Percentiles rank a stretch among this genome's conserved stretches.
Evolutionary conservation across 306 rosid genomes (phyloP).

Genomic region (Prunus salicina): DNA sequence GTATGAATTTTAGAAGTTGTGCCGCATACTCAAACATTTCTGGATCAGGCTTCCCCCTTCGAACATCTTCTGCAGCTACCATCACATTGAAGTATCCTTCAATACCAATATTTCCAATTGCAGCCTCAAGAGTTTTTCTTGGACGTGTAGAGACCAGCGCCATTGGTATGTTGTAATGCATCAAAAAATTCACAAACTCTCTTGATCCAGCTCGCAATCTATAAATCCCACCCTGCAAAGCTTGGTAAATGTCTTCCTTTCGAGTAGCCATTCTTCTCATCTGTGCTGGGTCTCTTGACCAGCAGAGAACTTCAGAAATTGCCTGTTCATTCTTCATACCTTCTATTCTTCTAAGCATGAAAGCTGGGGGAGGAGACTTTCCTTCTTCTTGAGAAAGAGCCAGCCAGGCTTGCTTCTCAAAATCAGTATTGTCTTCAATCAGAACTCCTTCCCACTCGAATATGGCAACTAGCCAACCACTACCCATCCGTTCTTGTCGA

Average conservation of each 20-base stretch:
- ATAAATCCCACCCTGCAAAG: slow-evolving; percentile 85
- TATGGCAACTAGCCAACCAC: slow-evolving; percentile 94
- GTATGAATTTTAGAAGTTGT: slow-evolving; percentile 80
- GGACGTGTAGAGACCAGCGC: slow-evolving; percentile 89
- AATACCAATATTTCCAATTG: slow-evolving; percentile 68
- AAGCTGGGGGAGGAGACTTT: slow-evolving; percentile 71
- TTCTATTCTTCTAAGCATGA: slow-evolving; percentile 70
- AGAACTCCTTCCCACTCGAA: slow-evolving; percentile 98
- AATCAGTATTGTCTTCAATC: slow-evolving; percentile 73
- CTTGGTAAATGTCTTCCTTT: slow-evolving; percentile 80
- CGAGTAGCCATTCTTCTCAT: slow-evolving; percentile 74
- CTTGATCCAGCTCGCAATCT: slow-evolving; percentile 68
- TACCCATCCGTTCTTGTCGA: slow-evolving; percentile 93
- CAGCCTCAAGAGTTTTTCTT: slow-evolving; percentile 66
- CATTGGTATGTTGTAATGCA: slow-evolving; percentile 92
- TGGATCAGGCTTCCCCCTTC: slow-evolving; percentile 95
- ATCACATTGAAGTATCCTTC: slow-evolving; percentile 67
- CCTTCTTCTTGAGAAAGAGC: slow-evolving; percentile 87
- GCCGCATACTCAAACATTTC: slow-evolving; percentile 91
- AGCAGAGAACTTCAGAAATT: slow-evolving; percentile 90
- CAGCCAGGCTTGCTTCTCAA: slow-evolving; percentile 87
- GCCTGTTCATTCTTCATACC: slow-evolving; percentile 99
- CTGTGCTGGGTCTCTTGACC: slow-evolving; percentile 82
- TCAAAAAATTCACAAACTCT: slow-evolving; percentile 81
- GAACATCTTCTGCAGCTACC: slow-evolving; percentile 90